These are phyloP conservation scores for Sherardia arvensis DNA, from an alignment of 257 asterid genomes.

Conservation along the genomic window DNA sequence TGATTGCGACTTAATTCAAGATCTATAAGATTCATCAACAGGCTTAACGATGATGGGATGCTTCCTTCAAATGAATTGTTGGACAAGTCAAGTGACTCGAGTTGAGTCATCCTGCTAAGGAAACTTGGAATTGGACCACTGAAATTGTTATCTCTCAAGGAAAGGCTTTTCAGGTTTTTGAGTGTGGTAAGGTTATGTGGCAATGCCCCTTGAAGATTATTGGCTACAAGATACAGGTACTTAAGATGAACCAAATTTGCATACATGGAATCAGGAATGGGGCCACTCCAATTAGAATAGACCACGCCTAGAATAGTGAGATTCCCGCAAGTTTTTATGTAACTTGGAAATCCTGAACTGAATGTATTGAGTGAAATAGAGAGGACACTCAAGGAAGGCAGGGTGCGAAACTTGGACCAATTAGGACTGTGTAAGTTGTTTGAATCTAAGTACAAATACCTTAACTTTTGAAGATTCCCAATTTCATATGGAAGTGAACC, in stretches of 20 bases:
- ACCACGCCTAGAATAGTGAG: not conserved
- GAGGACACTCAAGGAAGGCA: not conserved
- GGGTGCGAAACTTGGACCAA: not conserved
- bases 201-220: constrained; percentile 37
- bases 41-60: constrained; percentile 29
- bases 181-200: constrained; percentile 36
- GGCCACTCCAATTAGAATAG: not conserved
- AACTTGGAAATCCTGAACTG: not conserved
- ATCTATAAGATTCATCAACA: constrained; percentile 15
- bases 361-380: not conserved
- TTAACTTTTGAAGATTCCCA: not conserved
- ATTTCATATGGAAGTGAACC: not conserved
- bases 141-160: constrained; percentile 30
- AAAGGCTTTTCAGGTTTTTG: constrained; percentile 38
- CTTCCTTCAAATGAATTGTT: constrained; percentile 47
- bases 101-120: constrained; percentile 23
- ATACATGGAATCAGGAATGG: not conserved
- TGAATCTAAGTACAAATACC: not conserved
- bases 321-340: not conserved
- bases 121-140: constrained; percentile 42
- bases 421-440: not conserved
- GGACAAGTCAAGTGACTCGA: constrained; percentile 31
- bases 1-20: constrained; percentile 17
- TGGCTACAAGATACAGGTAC: not conserved
- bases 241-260: not conserved